A percentile compares a stretch with the other conserved stretches of the same genome.
These are phyloP conservation scores for Naematelia encephala DNA, from an alignment of 768 basidiomycete genomes.

Conservation along the genomic window DNA sequence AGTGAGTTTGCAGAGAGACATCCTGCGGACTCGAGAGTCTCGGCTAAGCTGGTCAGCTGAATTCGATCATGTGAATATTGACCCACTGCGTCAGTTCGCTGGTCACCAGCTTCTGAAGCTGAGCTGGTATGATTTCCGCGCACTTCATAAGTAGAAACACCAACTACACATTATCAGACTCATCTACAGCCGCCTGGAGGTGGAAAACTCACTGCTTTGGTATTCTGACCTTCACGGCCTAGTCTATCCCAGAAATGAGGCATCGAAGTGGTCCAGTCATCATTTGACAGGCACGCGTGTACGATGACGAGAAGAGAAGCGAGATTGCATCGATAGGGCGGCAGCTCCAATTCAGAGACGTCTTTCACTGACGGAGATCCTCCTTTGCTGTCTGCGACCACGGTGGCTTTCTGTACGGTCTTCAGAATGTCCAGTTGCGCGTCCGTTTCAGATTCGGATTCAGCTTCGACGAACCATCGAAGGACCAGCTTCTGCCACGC, in stretches of 20 bases:
- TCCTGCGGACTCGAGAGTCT: conserved; percentile 5
- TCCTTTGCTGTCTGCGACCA: no score
- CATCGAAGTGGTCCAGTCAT: conserved; percentile 29
- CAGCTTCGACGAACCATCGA: conserved; percentile 15
- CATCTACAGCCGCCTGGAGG: no score
- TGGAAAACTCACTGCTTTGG: no score
- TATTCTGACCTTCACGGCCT: background rate
- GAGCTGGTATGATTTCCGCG: conserved; percentile 21
- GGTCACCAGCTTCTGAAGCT: conserved; percentile 1
- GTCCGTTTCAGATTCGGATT: conserved; percentile 5
- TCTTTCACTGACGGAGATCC: no score
- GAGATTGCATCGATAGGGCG: background rate
- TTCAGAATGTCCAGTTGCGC: conserved; percentile 1
- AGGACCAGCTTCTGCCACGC: conserved; percentile 7
- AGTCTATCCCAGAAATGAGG: conserved; percentile 22
- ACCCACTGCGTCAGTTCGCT: conserved; percentile 1
- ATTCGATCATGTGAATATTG: no score
- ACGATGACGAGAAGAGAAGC: conserved; percentile 16
- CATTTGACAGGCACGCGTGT: conserved; percentile 23
- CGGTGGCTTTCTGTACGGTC: conserved; percentile 4
- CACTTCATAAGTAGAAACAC: conserved; percentile 38
- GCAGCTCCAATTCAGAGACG: background rate
- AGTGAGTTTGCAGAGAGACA: conserved; percentile 23
- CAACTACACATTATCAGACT: no score
- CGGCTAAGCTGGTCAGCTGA: conserved; percentile 10